Conservation (phyloP, 345 rosid species). For the Pugionium cornutum region DNA sequence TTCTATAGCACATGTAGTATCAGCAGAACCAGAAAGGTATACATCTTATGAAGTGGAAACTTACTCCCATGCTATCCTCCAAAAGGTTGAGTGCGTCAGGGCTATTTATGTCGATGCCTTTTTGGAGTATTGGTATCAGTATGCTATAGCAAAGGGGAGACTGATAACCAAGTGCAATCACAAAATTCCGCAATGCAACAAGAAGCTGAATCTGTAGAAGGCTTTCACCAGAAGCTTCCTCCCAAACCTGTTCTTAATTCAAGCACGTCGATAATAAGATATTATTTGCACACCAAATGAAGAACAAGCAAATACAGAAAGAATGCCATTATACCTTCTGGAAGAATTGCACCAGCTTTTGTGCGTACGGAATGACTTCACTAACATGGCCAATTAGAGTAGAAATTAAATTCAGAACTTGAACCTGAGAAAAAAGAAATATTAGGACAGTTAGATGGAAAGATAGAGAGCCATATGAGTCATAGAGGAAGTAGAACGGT, state of each 20-base stretch:
- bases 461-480: constrained; percentile 20
- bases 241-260: constrained; percentile 72
- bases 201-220: constrained; percentile 98
- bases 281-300: constrained; percentile 16
- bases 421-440: constrained; percentile 63
- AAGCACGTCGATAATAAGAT: constrained; percentile 26
- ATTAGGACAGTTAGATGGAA: constrained; percentile 15
- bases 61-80: constrained; percentile 92
- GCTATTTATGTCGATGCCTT: constrained; percentile 79
- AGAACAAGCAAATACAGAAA: constrained; percentile 11
- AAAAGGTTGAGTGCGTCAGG: constrained; percentile 93
- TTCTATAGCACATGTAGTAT: constrained; percentile 24
- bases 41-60: constrained; percentile 26
- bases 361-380: constrained; percentile 73
- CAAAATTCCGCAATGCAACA: constrained; percentile 86
- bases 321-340: constrained; percentile 58
- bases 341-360: constrained; percentile 80
- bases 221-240: constrained; percentile 93
- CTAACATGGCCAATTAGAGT: constrained; percentile 75
- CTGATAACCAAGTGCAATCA: constrained; percentile 84
- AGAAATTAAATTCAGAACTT: constrained; percentile 86
- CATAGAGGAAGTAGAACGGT: constrained; percentile 19
- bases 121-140: constrained; percentile 82
- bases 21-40: constrained; percentile 28
- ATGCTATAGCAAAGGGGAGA: constrained; percentile 76